Percentiles rank a stretch among this genome's conserved stretches.
These are phyloP conservation scores for Debaryomycetaceae sp. DNA, from an alignment of 1,139 yeast genomes.

Conservation along the genomic window DNA sequence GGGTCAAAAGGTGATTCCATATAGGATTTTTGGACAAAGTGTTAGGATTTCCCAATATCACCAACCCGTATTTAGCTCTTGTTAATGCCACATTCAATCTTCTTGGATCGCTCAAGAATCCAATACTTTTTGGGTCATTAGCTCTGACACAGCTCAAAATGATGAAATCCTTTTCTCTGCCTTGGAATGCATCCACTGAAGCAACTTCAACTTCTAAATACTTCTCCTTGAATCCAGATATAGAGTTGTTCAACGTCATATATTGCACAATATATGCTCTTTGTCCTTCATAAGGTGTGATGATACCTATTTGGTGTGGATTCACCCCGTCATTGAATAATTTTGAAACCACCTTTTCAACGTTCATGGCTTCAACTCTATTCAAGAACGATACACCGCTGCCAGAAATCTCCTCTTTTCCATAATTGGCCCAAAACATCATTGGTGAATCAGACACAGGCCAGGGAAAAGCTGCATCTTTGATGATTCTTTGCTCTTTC, in stretches of 20 bases:
- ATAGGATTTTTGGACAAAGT: conserved; percentile 67
- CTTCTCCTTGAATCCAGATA: conserved; percentile 54
- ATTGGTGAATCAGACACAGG: conserved; percentile 78
- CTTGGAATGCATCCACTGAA: conserved; percentile 95
- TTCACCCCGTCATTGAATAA: conserved; percentile 76
- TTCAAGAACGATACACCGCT: conserved; percentile 84
- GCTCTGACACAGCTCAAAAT: conserved; percentile 90
- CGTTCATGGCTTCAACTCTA: conserved; percentile 87
- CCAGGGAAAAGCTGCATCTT: conserved; percentile 76
- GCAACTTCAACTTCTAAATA: conserved; percentile 82
- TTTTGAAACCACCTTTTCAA: conserved; percentile 73
- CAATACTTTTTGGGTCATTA: conserved; percentile 77
- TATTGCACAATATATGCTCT: conserved; percentile 78
- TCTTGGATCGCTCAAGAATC: conserved; percentile 85
- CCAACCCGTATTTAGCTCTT: conserved; percentile 82
- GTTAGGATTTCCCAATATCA: conserved; percentile 81
- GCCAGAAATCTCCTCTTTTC: conserved; percentile 82
- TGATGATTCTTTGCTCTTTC: conserved; percentile 59
- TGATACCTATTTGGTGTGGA: conserved; percentile 84
- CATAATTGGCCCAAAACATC: conserved; percentile 94
- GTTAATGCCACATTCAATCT: conserved; percentile 91
- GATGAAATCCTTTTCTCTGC: conserved; percentile 89
- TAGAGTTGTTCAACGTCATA: conserved; percentile 69
- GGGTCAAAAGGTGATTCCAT: conserved; percentile 78
- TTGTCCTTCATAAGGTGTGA: conserved; percentile 95